A percentile compares a stretch with the other conserved stretches of the same genome.
phyloP scores from a whole-genome alignment of 1,284 basidiomycete species.

The Stereum hirsutum region DNA sequence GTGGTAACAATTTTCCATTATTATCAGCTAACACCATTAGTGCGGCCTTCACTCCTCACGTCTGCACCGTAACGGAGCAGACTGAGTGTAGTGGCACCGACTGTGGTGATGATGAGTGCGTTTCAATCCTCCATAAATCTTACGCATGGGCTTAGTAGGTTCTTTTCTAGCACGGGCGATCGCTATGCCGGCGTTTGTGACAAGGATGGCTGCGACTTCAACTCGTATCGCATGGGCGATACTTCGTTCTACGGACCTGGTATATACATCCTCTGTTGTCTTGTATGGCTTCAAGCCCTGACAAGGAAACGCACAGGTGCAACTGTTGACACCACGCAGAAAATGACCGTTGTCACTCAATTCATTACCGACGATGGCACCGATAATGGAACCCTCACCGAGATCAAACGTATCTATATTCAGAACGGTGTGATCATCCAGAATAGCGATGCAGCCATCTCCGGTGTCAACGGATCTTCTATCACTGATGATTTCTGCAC shows the following conservation, averaged over 20 bases:
- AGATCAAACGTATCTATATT: slow-evolving; percentile 45
- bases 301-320: too few species aligned
- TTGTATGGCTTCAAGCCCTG: too few species aligned
- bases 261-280: too few species aligned
- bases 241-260: slow-evolving; percentile 37
- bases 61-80: too few species aligned
- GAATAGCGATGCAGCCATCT: slow-evolving; percentile 35
- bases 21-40: too few species aligned
- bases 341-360: slow-evolving; percentile 47
- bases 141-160: too few species aligned
- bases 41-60: too few species aligned
- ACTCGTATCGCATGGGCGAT: slow-evolving; percentile 46
- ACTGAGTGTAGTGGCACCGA: slow-evolving; percentile 26
- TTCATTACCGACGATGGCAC: slow-evolving; percentile 39
- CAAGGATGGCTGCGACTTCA: slow-evolving; percentile 47
- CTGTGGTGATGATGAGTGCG: too few species aligned
- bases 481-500: slow-evolving; percentile 28
- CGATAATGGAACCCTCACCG: slow-evolving; percentile 32
- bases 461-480: slow-evolving; percentile 27
- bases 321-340: slow-evolving; percentile 33
- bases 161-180: too few species aligned
- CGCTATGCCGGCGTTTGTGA: slow-evolving; percentile 34
- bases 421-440: slow-evolving; percentile 41
- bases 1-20: too few species aligned
- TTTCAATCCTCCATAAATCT: too few species aligned